Evolutionary conservation across 768 basidiomycete genomes (phyloP), one percentile per base, ranked within the genome.

Genomic region (Ephemerocybe angulata): DNA sequence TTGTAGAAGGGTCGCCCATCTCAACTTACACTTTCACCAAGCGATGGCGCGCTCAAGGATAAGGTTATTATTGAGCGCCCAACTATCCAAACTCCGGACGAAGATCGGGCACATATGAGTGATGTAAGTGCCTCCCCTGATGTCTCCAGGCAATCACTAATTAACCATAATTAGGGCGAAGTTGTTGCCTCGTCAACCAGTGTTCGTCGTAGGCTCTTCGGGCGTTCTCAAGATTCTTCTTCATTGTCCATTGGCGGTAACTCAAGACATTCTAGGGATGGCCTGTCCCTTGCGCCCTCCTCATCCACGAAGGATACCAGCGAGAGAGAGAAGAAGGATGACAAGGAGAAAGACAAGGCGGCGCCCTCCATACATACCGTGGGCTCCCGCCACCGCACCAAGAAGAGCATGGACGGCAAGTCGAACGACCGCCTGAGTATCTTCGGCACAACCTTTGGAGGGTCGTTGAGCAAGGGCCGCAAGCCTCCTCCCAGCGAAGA

Each of bases 341-440:
- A 67, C 38, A 69, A 69, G 60, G 70, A 69, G 19, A 72, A 70
- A 52, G 65, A 67, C 41, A 69, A 69, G 40, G 72, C 70, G 51
- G 52, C 63, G 15, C 52, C 61, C 4, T 72, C 48, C 4, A 19
- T 21, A 4, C 24, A 19, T 25, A 52, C 68, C 50, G 55, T 66
- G 35, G 64, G 64, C 0, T 65, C 63, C 52, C 66, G 76, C 50
- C 76, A 76, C 28, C 76, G 81, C 54, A 57, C 66, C 17, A 86
- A 81, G 69, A 79, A 77, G 57, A 79, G 77, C 56, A 44, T 72
- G 15, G 86, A 88, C 50, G 72, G 70, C 2, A 76, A 76, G 59
- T 76, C 72, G 52, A 64, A 66, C 12, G 87, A 89, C 38, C 74
- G 90, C n/a, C 67, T 90, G 57, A 93, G 92, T 63, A 84, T 96